Evolutionary conservation across 495 filamentous ascomycete species (phyloP).

Genomic region (Penicillium flavigenum): DNA sequence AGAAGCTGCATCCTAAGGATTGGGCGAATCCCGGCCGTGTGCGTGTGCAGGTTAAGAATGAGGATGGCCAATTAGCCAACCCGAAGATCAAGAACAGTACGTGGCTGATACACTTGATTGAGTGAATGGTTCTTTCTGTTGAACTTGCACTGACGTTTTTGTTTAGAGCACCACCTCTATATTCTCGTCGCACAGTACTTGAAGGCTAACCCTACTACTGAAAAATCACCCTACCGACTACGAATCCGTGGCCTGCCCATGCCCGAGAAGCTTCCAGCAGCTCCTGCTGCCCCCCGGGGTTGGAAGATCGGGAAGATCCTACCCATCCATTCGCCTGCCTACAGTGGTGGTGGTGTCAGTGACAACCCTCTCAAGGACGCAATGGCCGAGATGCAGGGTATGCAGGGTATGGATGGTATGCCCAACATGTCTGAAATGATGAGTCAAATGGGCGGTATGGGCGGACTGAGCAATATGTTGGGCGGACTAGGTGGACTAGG

Average conservation of each 20-base stretch:
- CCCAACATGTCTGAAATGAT: constrained; percentile 37
- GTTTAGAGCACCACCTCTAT: constrained; percentile 80
- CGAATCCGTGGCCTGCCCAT: constrained; percentile 65
- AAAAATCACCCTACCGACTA: constrained; percentile 64
- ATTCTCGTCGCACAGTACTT: constrained; percentile 73
- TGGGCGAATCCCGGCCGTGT: constrained; percentile 96
- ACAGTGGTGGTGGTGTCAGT: constrained; percentile 91
- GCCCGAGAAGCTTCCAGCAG: constrained; percentile 61
- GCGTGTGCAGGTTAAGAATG: constrained; percentile 68
- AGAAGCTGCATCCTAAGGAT: constrained; percentile 91
- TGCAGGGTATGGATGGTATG: constrained; percentile 42
- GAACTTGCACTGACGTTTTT: neutral
- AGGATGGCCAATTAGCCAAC: constrained; percentile 46
- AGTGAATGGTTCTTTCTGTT: neutral
- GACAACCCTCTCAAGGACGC: constrained; percentile 97
- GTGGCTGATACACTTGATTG: constrained; percentile 22
- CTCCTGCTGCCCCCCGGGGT: constrained; percentile 77
- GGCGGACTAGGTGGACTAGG: constrained; percentile 32
- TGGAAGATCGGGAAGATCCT: constrained; percentile 88
- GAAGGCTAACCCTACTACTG: constrained; percentile 68
- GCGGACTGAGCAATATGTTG: constrained; percentile 38
- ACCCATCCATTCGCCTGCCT: constrained; percentile 80
- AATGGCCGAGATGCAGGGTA: constrained; percentile 85
- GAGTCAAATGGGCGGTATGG: constrained; percentile 31
- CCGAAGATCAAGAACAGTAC: constrained; percentile 72